Evolutionary conservation across 495 filamentous ascomycete species (phyloP), one percentile per base, ranked within the genome.

Genomic region (Talaromyces nanjingensis): DNA sequence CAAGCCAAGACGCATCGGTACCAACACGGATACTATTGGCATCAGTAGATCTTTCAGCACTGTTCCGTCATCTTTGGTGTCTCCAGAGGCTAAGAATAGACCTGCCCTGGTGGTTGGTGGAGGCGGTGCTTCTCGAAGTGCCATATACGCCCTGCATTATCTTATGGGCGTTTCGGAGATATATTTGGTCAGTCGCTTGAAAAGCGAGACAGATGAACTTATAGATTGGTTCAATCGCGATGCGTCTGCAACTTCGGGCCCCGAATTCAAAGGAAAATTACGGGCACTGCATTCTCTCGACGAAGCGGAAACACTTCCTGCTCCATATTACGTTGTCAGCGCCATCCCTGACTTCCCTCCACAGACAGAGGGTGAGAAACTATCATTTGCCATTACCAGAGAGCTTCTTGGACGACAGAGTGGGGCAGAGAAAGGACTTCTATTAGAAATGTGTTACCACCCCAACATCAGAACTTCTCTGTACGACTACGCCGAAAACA

Each of bases 21-120:
- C 59, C n/a, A 82, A 82, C 66, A 83, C 79, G 5, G 80, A 83
- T 65, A 78, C 74, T 74, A 71, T 70, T 4, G 79, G 79, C 25
- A 60, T 60, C 4, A 45, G 22, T n/a, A 60, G 37, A 42, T 42
- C 59, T 27, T 59, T 59, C 34, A 59, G 24, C n/a, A 59, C 68
- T 80, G 47, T 67, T 73, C 53, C 69, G 9, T 63, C 27, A 74
- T 71, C 64, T 70, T 66, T 59, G 52, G 33, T 18, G 66, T 34
- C 45, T 66, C 62, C 56, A 18, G 24, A 63, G 37, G 11, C 54
- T 64, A 1, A 57, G 60, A 14, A 60, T 2, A 69, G 56, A 8
- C 65, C 68, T 1, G 77, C 74, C 2, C 67, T 81, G 20, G 69
- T 81, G 2, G 73, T 79, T 54, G 78, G 78, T 5, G 78, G 75